Evolutionary conservation across 169 alveolate genomes (phyloP).

Genomic region (Haemoproteus tartakovskyi): DNA sequence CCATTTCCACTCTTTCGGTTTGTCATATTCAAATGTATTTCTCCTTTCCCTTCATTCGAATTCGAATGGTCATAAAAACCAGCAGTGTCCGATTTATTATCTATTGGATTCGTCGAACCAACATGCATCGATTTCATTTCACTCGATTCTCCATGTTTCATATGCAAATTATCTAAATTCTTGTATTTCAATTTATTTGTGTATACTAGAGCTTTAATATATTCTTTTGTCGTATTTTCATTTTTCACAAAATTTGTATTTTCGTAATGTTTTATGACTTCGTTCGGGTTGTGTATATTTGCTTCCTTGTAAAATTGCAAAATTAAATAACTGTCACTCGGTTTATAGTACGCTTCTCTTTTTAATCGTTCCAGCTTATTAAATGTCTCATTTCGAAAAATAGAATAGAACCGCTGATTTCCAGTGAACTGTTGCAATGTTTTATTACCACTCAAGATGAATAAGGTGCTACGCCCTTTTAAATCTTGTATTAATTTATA

Average conservation of each 20-base stretch:
- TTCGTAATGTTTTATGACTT: constrained; percentile 62
- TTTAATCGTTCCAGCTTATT: constrained; percentile 61
- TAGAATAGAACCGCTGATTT: constrained; percentile 3
- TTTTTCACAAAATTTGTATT: constrained; percentile 48
- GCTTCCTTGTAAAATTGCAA: constrained; percentile 65
- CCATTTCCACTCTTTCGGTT: no score
- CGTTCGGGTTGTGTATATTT: constrained; percentile 57
- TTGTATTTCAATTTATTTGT: constrained; percentile 71
- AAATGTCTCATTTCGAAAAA: constrained; percentile 31
- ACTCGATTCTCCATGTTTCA: no score
- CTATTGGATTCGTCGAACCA: no score
- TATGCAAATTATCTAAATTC: constrained; percentile 67
- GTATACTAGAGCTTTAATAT: constrained; percentile 75
- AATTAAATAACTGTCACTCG: constrained; percentile 55
- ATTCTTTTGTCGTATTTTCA: constrained; percentile 73
- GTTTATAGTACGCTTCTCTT: constrained; percentile 55
- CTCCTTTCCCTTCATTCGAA: no score
- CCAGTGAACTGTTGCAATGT: no score
- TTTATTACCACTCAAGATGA: no score
- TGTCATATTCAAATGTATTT: no score
- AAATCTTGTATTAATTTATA: constrained; percentile 25
- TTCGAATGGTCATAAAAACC: no score
- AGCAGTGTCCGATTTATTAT: no score
- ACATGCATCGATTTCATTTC: no score
- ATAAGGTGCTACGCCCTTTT: constrained; percentile 39